These are phyloP conservation scores for Gaillardinia entomophila DNA, from an alignment of 805 yeast species.

Conservation along the genomic window DNA sequence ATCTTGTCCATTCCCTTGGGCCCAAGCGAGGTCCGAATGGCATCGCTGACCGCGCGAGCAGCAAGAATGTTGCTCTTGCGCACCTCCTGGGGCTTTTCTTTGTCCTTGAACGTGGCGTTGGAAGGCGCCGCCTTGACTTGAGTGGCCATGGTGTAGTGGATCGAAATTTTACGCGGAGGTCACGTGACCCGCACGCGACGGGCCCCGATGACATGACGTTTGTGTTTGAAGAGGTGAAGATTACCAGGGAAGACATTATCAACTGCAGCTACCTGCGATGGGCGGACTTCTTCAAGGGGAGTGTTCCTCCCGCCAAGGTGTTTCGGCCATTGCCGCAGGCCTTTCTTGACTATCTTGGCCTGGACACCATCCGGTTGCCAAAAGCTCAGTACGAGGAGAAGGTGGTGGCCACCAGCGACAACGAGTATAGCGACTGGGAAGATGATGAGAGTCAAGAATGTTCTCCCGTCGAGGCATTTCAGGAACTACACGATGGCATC, in stretches of 20 bases:
- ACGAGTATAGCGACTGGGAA: conserved; percentile 75
- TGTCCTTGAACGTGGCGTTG: conserved; percentile 86
- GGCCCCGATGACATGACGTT: conserved; percentile 12
- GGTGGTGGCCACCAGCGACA: conserved; percentile 38
- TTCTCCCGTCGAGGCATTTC: conserved; percentile 45
- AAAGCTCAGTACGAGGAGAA: conserved; percentile 4
- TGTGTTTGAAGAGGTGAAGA: conserved; percentile 22
- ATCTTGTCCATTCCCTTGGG: conserved; percentile 99
- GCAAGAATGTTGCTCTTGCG: conserved; percentile 85
- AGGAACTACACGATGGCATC: conserved; percentile 54
- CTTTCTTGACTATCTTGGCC: conserved; percentile 27
- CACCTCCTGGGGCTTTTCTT: conserved; percentile 93
- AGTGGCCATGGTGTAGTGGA: conserved; percentile 6
- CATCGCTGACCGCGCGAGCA: conserved; percentile 93
- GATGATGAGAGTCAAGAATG: conserved; percentile 28
- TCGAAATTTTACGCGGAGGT: background rate
- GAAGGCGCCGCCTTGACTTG: conserved; percentile 40
- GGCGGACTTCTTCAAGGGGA: conserved; percentile 18
- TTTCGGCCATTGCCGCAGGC: conserved; percentile 27
- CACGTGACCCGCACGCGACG: conserved; percentile 1
- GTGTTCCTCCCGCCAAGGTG: conserved; percentile 16
- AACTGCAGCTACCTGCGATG: conserved; percentile 31
- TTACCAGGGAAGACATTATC: conserved; percentile 21
- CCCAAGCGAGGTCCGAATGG: conserved; percentile 90
- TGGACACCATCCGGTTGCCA: conserved; percentile 14